Evolutionary conservation across 345 rosid genomes (phyloP).

Genomic region (Citrus hindsii): DNA sequence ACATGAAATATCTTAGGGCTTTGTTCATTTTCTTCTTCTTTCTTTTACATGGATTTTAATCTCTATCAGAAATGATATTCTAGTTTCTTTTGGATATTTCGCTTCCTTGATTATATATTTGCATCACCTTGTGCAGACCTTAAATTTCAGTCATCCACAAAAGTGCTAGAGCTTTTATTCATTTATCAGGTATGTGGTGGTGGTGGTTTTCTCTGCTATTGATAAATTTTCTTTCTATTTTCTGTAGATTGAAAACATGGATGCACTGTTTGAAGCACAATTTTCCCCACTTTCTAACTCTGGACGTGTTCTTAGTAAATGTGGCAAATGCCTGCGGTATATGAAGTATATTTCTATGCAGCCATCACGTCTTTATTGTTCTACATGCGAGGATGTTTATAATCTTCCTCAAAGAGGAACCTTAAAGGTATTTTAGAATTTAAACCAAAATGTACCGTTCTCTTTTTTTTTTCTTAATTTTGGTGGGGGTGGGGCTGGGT

Average conservation of each 20-base stretch:
- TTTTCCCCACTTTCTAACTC: constrained; percentile 86
- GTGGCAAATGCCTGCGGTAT: constrained; percentile 95
- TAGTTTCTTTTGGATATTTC: not conserved
- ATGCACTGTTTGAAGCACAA: constrained; percentile 89
- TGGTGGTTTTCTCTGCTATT: not conserved
- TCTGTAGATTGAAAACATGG: constrained; percentile 86
- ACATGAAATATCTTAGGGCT: too few species aligned
- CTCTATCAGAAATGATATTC: not conserved
- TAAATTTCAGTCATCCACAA: not conserved
- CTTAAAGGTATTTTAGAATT: constrained; percentile 55
- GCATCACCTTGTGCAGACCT: not conserved
- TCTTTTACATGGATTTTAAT: not conserved
- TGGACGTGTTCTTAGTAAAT: constrained; percentile 83
- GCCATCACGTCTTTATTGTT: constrained; percentile 84
- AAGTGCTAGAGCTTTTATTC: not conserved
- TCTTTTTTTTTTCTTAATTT: not conserved
- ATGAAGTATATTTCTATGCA: constrained; percentile 85
- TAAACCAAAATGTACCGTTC: not conserved
- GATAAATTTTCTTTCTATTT: constrained; percentile 1
- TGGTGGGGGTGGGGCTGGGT: too few species aligned
- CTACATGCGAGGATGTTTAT: constrained; percentile 93
- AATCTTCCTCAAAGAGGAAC: constrained; percentile 91
- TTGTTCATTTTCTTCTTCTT: not conserved
- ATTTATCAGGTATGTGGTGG: not conserved
- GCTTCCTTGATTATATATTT: constrained; percentile 4